phyloP scores from a whole-genome alignment of 73 alveolate genomes.

The Tetrahymena borealis region DNA sequence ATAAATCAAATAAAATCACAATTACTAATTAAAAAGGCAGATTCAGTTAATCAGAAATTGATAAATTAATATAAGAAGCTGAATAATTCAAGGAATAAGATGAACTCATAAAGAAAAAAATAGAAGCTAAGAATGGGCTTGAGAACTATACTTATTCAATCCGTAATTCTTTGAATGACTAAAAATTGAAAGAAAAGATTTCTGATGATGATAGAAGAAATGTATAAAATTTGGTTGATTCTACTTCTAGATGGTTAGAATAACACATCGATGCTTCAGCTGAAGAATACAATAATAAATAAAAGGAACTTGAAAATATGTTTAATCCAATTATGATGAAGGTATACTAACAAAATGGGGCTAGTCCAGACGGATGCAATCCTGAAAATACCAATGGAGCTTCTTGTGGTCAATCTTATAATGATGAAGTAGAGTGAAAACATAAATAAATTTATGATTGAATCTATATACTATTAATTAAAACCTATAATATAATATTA shows the following conservation, averaged over 20 bases:
- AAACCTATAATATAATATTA: too few relatives aligned
- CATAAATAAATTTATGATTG: too few relatives aligned
- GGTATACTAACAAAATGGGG: conserved; percentile 84
- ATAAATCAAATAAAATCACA: conserved; percentile 79
- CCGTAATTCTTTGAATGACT: conserved; percentile 68
- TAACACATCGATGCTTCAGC: conserved; percentile 48
- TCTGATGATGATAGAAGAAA: conserved; percentile 32
- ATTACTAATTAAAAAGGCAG: conserved; percentile 91
- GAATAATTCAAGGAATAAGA: conserved; percentile 70
- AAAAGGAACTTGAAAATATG: conserved; percentile 68
- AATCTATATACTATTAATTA: too few relatives aligned
- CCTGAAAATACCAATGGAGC: conserved; percentile 56
- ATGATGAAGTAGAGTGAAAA: too few relatives aligned
- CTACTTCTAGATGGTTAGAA: conserved; percentile 51
- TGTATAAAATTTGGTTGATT: conserved; percentile 34
- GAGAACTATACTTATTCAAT: conserved; percentile 55
- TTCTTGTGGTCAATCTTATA: too few relatives aligned
- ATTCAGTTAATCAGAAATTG: conserved; percentile 73
- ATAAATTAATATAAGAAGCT: conserved; percentile 73
- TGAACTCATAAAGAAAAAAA: conserved; percentile 48
- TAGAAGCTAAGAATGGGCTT: conserved; percentile 67
- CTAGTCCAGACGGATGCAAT: conserved; percentile 54
- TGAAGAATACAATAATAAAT: conserved; percentile 71
- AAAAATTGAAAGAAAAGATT: conserved; percentile 63
- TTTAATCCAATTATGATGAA: conserved; percentile 89